phyloP scores from a whole-genome alignment of 2,329 filamentous ascomycete genomes.

The Aspergillus sp. region DNA sequence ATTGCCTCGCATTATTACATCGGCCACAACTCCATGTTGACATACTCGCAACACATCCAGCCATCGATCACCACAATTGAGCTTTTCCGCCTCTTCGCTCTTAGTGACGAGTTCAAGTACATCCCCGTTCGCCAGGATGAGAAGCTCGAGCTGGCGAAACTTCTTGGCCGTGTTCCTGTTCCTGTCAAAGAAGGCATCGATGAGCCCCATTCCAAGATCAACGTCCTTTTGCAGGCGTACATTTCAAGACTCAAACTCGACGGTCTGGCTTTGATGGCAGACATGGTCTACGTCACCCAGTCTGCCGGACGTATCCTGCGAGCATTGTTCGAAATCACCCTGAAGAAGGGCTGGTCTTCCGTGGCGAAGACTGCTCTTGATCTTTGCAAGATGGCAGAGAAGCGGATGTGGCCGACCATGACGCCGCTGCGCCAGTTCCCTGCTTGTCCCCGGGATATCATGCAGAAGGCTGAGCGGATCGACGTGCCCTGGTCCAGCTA shows the following conservation, averaged over 20 bases:
- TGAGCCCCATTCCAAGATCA: slow-evolving; percentile 96
- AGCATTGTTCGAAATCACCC: slow-evolving; percentile 93
- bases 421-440: slow-evolving; percentile 90
- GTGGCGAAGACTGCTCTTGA: slow-evolving; percentile 91
- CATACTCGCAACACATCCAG: slow-evolving; percentile 93
- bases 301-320: slow-evolving; percentile 94
- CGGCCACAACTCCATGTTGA: slow-evolving; percentile 92
- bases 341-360: slow-evolving; percentile 93
- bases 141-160: slow-evolving; percentile 91
- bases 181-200: slow-evolving; percentile 98
- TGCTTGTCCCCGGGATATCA: slow-evolving; percentile 75
- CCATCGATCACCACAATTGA: slow-evolving; percentile 91
- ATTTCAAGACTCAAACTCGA: slow-evolving; percentile 94
- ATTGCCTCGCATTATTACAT: slow-evolving; percentile 99
- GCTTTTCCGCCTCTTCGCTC: slow-evolving; percentile 91
- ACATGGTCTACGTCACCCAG: slow-evolving; percentile 98
- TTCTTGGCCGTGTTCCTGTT: slow-evolving; percentile 85
- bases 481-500: slow-evolving; percentile 92
- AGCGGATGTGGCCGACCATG: slow-evolving; percentile 99
- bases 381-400: slow-evolving; percentile 98
- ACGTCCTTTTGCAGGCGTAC: slow-evolving; percentile 93
- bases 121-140: slow-evolving; percentile 97
- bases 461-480: slow-evolving; percentile 90
- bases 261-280: slow-evolving; percentile 92
- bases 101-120: slow-evolving; percentile 98